Conservation (phyloP, 768 basidiomycete species). For the Gyrodon lividus region DNA sequence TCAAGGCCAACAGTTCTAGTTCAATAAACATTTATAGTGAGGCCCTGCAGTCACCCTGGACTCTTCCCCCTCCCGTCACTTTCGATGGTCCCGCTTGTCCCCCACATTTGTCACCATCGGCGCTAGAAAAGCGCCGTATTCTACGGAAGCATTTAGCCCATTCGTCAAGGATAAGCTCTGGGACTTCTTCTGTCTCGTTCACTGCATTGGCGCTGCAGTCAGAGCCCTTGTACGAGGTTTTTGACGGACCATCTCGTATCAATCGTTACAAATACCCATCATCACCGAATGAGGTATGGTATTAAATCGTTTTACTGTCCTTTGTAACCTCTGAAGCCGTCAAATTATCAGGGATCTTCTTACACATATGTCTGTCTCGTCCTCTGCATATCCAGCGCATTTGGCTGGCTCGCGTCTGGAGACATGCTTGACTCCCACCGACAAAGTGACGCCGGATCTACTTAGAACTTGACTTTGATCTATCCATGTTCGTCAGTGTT, state of each 20-base stretch:
- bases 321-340: background rate
- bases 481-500: background rate
- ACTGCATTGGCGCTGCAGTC: constrained; percentile 23
- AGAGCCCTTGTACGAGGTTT: constrained; percentile 37
- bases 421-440: constrained; percentile 5
- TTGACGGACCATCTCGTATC: constrained; percentile 47
- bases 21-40: constrained; percentile 4
- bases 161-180: constrained; percentile 2
- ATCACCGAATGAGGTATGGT: constrained; percentile 14
- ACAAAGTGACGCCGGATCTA: background rate
- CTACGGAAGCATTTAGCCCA: constrained; percentile 7
- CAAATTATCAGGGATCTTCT: constrained; percentile 1
- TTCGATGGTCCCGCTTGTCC: constrained; percentile 51
- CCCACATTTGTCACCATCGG: constrained; percentile 19
- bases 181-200: constrained; percentile 4
- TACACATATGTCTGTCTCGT: constrained; percentile 8
- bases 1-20: constrained; percentile 8
- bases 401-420: constrained; percentile 22
- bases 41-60: constrained; percentile 21
- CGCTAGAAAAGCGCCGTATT: constrained; percentile 12
- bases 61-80: constrained; percentile 44
- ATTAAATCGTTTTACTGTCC: background rate
- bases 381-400: constrained; percentile 21
- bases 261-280: constrained; percentile 16
- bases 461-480: background rate